Evolutionary conservation across 129 eudicot genomes (phyloP).

Genomic region (Escallonia rubra): DNA sequence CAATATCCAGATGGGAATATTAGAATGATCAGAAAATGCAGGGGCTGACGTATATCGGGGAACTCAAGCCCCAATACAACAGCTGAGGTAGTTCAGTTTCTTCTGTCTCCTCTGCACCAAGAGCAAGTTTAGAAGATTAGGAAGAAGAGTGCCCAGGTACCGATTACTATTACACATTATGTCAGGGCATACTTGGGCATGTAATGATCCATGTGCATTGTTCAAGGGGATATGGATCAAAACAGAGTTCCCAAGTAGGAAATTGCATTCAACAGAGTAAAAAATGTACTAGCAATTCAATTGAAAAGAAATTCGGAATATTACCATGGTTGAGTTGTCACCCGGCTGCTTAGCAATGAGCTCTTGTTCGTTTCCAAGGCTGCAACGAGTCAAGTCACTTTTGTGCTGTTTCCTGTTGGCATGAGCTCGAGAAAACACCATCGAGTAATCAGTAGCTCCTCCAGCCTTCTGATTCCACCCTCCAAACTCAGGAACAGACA

Average conservation of each 20-base stretch:
- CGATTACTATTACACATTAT: neutral
- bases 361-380: constrained; percentile 28
- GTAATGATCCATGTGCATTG: constrained; percentile 31
- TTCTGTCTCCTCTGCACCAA: constrained; percentile 33
- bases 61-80: constrained; percentile 25
- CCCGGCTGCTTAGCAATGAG: neutral
- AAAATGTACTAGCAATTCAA: neutral
- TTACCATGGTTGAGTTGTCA: constrained; percentile 5
- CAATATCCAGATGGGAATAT: neutral
- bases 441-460: constrained; percentile 31
- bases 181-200: constrained; percentile 1
- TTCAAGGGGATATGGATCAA: constrained; percentile 35
- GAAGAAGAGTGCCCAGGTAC: neutral
- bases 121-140: neutral
- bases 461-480: constrained; percentile 37
- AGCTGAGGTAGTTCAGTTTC: constrained; percentile 16
- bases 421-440: constrained; percentile 39
- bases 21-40: neutral
- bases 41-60: neutral
- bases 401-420: constrained; percentile 28
- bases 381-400: constrained; percentile 14
- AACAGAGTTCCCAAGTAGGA: constrained; percentile 1
- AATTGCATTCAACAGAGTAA: neutral
- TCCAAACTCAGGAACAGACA: constrained; percentile 45
- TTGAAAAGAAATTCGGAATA: too few species aligned